These are phyloP conservation scores for Mollisia scopiformis DNA, from an alignment of 2,329 filamentous ascomycete species.

Conservation along the genomic window DNA sequence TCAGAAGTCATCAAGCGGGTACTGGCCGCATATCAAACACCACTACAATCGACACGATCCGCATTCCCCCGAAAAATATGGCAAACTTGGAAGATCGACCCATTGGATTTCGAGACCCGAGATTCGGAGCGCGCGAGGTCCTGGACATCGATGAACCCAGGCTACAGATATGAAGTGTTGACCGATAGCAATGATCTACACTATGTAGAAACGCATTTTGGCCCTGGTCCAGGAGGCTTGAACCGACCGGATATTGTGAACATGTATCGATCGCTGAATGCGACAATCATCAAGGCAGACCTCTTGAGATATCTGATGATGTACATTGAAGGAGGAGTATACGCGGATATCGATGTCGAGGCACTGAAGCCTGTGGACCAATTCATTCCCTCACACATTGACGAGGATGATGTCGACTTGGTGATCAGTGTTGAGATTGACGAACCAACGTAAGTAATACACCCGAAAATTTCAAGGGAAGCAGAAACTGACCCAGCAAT, in stretches of 20 bases:
- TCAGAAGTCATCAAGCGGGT: slow-evolving; percentile 3
- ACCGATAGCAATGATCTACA: slow-evolving; percentile 69
- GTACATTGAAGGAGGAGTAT: slow-evolving; percentile 58
- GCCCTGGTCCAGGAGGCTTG: slow-evolving; percentile 62
- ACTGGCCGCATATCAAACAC: slow-evolving; percentile 2
- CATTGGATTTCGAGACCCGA: slow-evolving; percentile 66
- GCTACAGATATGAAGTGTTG: slow-evolving; percentile 50
- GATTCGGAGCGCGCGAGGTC: slow-evolving; percentile 63
- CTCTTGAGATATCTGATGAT: slow-evolving; percentile 68
- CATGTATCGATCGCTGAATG: slow-evolving; percentile 60
- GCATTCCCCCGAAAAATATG: slow-evolving; percentile 70
- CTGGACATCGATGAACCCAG: slow-evolving; percentile 69
- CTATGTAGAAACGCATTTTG: slow-evolving; percentile 71
- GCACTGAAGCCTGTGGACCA: slow-evolving; percentile 53
- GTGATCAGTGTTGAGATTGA: slow-evolving; percentile 74
- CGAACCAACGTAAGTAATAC: slow-evolving; percentile 65
- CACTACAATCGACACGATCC: not conserved
- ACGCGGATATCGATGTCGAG: slow-evolving; percentile 63
- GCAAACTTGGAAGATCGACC: slow-evolving; percentile 77
- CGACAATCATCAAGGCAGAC: slow-evolving; percentile 69
- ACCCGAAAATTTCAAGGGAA: too few species aligned
- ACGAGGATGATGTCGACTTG: slow-evolving; percentile 67
- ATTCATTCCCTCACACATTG: slow-evolving; percentile 66
- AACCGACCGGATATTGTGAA: slow-evolving; percentile 69
- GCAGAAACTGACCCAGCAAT: too few species aligned